These are phyloP conservation scores for Leishmania braziliensis DNA, from an alignment of 208 protist species.

Conservation along the genomic window DNA sequence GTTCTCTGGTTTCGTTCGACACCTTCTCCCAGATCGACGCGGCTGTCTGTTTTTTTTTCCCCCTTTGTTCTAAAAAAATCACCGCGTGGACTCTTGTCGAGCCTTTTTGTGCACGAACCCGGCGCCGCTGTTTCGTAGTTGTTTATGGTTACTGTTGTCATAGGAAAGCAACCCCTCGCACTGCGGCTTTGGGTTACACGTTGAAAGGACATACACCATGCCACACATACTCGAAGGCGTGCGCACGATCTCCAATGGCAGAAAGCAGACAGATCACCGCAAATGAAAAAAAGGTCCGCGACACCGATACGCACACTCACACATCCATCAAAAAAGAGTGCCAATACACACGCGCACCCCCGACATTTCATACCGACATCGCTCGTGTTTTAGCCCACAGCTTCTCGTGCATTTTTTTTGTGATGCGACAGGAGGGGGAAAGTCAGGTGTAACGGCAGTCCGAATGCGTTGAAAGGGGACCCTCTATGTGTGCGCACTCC, in stretches of 20 bases:
- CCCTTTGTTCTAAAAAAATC: no score
- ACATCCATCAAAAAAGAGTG: no score
- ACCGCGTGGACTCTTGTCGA: not conserved
- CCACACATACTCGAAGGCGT: not conserved
- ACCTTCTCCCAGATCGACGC: no score
- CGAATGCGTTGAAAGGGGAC: not conserved
- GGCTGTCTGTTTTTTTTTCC: no score
- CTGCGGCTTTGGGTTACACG: not conserved
- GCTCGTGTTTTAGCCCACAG: not conserved
- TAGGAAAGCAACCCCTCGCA: not conserved
- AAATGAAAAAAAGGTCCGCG: not conserved
- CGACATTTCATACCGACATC: not conserved
- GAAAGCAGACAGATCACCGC: not conserved
- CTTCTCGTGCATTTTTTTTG: not conserved
- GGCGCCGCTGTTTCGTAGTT: not conserved
- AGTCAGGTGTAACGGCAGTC: not conserved
- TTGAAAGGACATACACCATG: not conserved
- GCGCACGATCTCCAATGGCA: not conserved
- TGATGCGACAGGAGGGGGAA: not conserved
- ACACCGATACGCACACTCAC: no score
- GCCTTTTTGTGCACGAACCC: not conserved
- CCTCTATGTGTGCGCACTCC: not conserved
- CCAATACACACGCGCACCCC: not conserved
- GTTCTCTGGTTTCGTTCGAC: no score
- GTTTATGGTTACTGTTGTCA: not conserved